phyloP scores from a whole-genome alignment of 2,329 filamentous ascomycete species.

The Cryphonectria nitschkei region DNA sequence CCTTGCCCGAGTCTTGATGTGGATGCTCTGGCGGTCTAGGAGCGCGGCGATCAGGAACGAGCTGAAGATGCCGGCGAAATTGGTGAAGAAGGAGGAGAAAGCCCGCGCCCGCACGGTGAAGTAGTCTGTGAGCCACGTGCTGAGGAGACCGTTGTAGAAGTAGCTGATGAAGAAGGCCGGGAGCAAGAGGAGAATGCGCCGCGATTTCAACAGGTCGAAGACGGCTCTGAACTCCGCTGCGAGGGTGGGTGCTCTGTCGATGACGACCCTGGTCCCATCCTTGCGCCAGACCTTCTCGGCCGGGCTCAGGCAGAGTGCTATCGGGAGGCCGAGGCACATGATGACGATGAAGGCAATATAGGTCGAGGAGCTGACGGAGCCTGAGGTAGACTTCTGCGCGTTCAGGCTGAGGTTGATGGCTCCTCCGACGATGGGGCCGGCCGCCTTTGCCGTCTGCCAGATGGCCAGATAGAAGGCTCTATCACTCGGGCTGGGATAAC shows the following conservation, averaged over 20 bases:
- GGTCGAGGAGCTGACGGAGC: constrained; percentile 22
- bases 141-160: constrained; percentile 38
- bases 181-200: constrained; percentile 38
- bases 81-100: constrained; percentile 41
- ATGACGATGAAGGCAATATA: constrained; percentile 39
- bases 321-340: constrained; percentile 40
- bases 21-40: constrained; percentile 37
- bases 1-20: constrained; percentile 36
- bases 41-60: constrained; percentile 37
- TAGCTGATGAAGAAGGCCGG: constrained; percentile 42
- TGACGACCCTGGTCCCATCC: constrained; percentile 36
- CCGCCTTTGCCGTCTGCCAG: constrained; percentile 40
- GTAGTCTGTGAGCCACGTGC: constrained; percentile 38
- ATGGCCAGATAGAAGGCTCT: constrained; percentile 49
- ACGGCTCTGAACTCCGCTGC: constrained; percentile 38
- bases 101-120: constrained; percentile 40
- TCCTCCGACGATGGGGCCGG: constrained; percentile 29
- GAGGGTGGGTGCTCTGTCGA: constrained; percentile 35
- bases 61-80: constrained; percentile 37
- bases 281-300: constrained; percentile 39
- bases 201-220: constrained; percentile 32
- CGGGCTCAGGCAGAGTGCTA: constrained; percentile 38
- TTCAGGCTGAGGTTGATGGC: constrained; percentile 32
- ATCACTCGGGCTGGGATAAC: constrained; percentile 52
- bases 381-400: constrained; percentile 24